Evolutionary conservation across 108 stramenopile species (phyloP).

Genomic region (Cyclotella baltica): DNA sequence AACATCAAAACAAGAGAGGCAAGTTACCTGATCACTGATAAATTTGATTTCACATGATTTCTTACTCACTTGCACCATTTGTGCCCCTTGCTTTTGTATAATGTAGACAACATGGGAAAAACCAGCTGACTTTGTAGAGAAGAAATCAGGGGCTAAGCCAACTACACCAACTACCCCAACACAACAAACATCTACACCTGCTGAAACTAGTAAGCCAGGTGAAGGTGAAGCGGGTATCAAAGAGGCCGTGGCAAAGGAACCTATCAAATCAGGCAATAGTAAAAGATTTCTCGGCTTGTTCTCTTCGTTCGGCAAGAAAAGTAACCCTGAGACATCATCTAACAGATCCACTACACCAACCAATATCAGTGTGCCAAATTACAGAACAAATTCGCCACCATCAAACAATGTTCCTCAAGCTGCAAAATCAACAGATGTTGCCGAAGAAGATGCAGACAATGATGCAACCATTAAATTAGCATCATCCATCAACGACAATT

Average conservation of each 20-base stretch:
- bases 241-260: constrained; percentile 11
- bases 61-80: background rate
- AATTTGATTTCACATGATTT: background rate
- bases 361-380: background rate
- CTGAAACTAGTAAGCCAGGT: constrained; percentile 5
- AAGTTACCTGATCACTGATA: constrained; percentile 35
- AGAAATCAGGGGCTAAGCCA: constrained; percentile 13
- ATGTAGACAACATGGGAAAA: constrained; percentile 51
- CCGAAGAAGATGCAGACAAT: background rate
- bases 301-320: background rate
- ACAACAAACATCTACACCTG: background rate
- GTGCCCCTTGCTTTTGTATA: background rate
- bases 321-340: background rate
- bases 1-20: constrained; percentile 72
- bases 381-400: background rate
- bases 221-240: background rate
- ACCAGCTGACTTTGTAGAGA: constrained; percentile 27
- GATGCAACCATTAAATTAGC: constrained; percentile 2
- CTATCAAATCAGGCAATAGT: background rate
- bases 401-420: background rate
- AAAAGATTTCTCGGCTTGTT: constrained; percentile 8
- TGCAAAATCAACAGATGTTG: background rate
- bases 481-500: background rate
- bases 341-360: constrained; percentile 13
- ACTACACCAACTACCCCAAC: background rate